A percentile compares a stretch with the other conserved stretches of the same genome.
Evolutionary conservation across 768 basidiomycete genomes (phyloP).

Genomic region (Clathrus columnatus): DNA sequence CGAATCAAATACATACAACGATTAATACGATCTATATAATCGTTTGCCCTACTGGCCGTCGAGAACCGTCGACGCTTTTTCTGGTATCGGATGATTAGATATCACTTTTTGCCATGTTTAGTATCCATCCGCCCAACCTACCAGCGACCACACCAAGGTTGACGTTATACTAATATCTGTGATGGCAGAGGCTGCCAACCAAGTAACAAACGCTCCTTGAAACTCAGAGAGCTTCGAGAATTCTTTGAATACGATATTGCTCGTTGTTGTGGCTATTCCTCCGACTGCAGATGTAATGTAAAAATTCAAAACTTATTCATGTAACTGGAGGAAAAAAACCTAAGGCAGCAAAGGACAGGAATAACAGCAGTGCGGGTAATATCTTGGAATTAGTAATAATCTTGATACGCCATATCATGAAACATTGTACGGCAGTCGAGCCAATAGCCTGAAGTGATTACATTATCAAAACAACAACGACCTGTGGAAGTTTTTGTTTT

Average conservation of each 20-base stretch:
- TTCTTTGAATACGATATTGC: constrained; percentile 18
- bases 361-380: constrained; percentile 20
- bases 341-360: constrained; percentile 24
- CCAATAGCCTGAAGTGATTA: constrained; percentile 25
- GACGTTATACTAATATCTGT: constrained; percentile 41
- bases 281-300: constrained; percentile 20
- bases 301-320: neutral
- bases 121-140: constrained; percentile 12
- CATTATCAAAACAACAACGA: neutral
- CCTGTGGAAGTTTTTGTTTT: neutral
- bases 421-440: constrained; percentile 32
- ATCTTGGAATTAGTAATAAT: constrained; percentile 23
- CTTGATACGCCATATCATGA: constrained; percentile 34
- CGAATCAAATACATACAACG: constrained; percentile 20
- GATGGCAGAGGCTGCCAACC: constrained; percentile 37
- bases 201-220: constrained; percentile 25
- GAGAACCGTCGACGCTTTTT: neutral
- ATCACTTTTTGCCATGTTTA: neutral
- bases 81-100: neutral
- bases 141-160: constrained; percentile 34
- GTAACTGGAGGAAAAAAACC: constrained; percentile 18
- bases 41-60: constrained; percentile 25
- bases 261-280: constrained; percentile 26
- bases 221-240: constrained; percentile 24
- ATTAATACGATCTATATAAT: constrained; percentile 36